Conservation (phyloP, 768 basidiomycete species). For the Leccinum disarticulatum region DNA sequence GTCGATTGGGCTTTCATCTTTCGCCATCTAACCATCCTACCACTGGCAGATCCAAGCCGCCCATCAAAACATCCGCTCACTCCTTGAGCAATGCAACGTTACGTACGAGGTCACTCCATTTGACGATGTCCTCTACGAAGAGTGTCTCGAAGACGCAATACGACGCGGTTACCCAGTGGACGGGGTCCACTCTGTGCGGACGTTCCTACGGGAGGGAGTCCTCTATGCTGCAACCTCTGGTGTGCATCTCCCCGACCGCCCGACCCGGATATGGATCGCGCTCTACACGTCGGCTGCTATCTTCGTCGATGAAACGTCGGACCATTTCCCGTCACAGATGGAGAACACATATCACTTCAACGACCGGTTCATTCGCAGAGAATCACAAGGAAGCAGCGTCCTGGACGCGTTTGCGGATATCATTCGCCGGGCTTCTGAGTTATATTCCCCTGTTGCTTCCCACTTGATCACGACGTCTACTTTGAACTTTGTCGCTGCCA, state of each 20-base stretch:
- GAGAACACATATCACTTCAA: not conserved
- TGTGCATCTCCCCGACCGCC: not conserved
- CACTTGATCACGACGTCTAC: not conserved
- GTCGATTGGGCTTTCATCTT: not conserved
- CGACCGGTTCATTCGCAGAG: not conserved
- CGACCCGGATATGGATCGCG: not conserved
- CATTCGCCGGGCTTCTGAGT: not conserved
- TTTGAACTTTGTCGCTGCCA: not conserved
- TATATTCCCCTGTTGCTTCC: not conserved
- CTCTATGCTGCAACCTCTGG: not conserved
- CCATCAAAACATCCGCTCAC: not conserved
- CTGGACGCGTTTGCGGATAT: not conserved
- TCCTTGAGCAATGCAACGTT: not conserved
- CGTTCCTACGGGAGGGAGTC: not conserved
- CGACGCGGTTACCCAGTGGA: not conserved
- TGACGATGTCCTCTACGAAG: not conserved
- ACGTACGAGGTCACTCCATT: not conserved
- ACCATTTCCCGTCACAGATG: not conserved
- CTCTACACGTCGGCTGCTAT: not conserved
- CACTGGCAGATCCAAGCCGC: not conserved
- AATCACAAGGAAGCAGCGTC: not conserved
- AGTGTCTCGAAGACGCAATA: not conserved
- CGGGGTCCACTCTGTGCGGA: not conserved
- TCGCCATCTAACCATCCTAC: not conserved
- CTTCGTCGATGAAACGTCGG: not conserved